A percentile compares a stretch with the other conserved stretches of the same genome.
Evolutionary conservation across 768 basidiomycete species (phyloP).

Genomic region (Dictyophora rubrovolvata): DNA sequence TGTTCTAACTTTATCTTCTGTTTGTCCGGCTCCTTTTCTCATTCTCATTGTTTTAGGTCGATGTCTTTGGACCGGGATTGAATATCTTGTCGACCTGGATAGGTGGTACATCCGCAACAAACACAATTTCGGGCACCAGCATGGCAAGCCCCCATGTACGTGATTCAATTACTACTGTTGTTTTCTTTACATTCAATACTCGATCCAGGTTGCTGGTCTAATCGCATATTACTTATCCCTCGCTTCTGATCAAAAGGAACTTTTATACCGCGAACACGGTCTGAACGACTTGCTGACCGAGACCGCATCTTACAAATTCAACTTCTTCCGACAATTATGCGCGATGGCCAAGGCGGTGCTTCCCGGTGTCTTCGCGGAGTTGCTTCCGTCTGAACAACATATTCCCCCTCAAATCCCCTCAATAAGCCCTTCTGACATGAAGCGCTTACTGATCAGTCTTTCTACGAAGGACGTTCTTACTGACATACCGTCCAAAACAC

Average conservation of each 20-base stretch:
- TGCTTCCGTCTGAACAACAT: not conserved
- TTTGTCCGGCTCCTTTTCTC: not conserved
- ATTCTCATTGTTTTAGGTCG: conserved; percentile 27
- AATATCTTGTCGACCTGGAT: conserved; percentile 89
- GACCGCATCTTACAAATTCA: not conserved
- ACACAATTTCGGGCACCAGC: conserved; percentile 81
- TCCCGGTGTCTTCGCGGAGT: not conserved
- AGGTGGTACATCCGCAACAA: conserved; percentile 45
- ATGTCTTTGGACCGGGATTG: conserved; percentile 85
- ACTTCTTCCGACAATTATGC: not conserved
- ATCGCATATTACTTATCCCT: conserved; percentile 71
- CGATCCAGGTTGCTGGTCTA: conserved; percentile 54
- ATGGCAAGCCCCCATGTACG: conserved; percentile 87
- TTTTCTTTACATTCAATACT: not conserved
- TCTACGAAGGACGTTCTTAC: conserved; percentile 44
- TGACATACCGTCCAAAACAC: conserved; percentile 40
- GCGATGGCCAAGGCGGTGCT: not conserved
- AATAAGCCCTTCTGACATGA: conserved; percentile 66
- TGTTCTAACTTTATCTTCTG: not conserved
- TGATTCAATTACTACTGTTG: not conserved
- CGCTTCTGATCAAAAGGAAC: not conserved
- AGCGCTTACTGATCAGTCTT: conserved; percentile 59
- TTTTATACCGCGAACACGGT: not conserved
- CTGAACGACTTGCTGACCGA: not conserved
- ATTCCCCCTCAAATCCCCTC: conserved; percentile 2